Evolutionary conservation across 176 grass and related monocot species (phyloP).

Genomic region (Otatea glauca): DNA sequence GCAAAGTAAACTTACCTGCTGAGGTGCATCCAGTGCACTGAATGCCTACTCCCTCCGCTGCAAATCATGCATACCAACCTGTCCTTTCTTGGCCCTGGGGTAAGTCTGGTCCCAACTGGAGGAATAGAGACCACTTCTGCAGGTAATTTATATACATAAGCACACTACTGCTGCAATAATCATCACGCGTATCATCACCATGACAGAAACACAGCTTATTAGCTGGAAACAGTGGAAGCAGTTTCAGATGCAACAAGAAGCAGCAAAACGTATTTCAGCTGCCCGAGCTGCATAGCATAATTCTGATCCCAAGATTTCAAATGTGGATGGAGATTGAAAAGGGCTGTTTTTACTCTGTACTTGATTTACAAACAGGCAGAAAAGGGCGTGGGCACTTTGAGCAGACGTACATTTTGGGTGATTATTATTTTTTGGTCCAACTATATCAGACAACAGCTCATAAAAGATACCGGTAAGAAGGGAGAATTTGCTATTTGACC

Average conservation of each 20-base stretch:
- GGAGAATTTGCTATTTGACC: not conserved
- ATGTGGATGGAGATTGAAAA: not conserved
- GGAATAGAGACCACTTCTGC: not conserved
- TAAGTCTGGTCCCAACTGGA: not conserved
- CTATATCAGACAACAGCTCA: slow-evolving; percentile 13
- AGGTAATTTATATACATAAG: slow-evolving; percentile 11
- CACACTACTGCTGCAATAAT: not conserved
- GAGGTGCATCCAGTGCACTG: no score
- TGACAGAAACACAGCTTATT: not conserved
- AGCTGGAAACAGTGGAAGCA: not conserved
- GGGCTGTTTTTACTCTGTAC: not conserved
- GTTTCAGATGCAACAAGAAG: slow-evolving; percentile 10
- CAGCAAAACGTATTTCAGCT: not conserved
- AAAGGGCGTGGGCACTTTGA: not conserved
- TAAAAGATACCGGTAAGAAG: slow-evolving; percentile 1
- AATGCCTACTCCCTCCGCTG: not conserved
- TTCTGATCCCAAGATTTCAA: not conserved
- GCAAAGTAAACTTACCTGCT: not conserved
- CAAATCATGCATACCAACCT: not conserved
- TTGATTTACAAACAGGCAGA: slow-evolving; percentile 16
- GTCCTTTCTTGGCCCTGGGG: not conserved
- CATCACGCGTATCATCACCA: not conserved
- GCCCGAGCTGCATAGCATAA: not conserved
- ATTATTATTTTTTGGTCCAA: not conserved
- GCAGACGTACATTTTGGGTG: not conserved